Conservation (phyloP, 768 basidiomycete genomes). For the Suillus subluteus region DNA sequence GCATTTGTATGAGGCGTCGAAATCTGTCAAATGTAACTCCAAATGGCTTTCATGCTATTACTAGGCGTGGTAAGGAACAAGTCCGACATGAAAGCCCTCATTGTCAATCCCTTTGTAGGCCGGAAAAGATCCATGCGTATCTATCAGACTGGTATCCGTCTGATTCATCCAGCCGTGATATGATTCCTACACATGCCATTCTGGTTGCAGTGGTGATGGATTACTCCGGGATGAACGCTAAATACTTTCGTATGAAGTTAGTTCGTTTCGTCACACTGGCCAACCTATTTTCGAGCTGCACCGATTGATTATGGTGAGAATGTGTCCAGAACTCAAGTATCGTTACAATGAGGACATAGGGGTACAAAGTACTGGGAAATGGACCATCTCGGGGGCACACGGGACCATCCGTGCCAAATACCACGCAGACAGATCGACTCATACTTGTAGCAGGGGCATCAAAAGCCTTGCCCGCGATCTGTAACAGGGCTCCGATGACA, state of each 20-base stretch:
- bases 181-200: slow-evolving; percentile 10
- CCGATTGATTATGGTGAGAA: slow-evolving; percentile 6
- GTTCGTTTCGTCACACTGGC: slow-evolving; percentile 3
- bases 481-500: slow-evolving; percentile 5
- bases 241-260: background rate
- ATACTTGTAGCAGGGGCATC: slow-evolving; percentile 4
- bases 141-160: slow-evolving; percentile 13
- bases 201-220: slow-evolving; percentile 5
- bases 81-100: slow-evolving; percentile 5
- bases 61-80: slow-evolving; percentile 5
- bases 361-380: slow-evolving; percentile 1
- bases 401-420: background rate
- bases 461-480: slow-evolving; percentile 1
- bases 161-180: slow-evolving; percentile 8
- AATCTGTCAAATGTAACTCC: slow-evolving; percentile 10
- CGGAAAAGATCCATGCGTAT: slow-evolving; percentile 12
- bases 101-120: background rate
- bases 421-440: background rate
- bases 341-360: slow-evolving; percentile 9
- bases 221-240: background rate
- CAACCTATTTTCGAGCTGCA: slow-evolving; percentile 1
- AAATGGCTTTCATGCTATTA: background rate
- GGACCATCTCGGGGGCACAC: background rate
- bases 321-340: background rate
- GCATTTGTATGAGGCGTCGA: background rate